Percentiles rank a stretch among this genome's conserved stretches.
Evolutionary conservation across 345 rosid species (phyloP).

Genomic region (Linum usitatissimum): DNA sequence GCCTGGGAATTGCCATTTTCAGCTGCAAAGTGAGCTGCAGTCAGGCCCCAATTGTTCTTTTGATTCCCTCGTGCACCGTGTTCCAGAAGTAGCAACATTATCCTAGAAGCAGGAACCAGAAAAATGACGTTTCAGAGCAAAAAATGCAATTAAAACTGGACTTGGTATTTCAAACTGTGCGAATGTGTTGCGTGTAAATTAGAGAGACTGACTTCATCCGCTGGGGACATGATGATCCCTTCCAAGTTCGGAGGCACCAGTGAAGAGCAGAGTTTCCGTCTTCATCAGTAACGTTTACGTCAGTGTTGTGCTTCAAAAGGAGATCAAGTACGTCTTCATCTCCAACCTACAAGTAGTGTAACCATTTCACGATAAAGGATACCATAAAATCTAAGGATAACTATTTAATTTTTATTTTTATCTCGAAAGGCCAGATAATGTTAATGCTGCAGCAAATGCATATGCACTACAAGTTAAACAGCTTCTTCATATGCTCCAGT

Average conservation of each 20-base stretch:
- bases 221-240: slow-evolving; percentile 40
- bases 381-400: too few species aligned
- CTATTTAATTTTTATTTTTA: too few species aligned
- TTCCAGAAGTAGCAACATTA: slow-evolving; percentile 45
- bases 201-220: slow-evolving; percentile 44
- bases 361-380: too few species aligned
- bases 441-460: too few species aligned
- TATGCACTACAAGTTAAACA: too few species aligned
- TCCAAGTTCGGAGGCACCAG: slow-evolving; percentile 49
- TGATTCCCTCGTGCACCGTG: slow-evolving; percentile 50
- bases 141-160: neutral
- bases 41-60: slow-evolving; percentile 56
- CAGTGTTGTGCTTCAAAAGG: slow-evolving; percentile 46
- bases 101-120: slow-evolving; percentile 26
- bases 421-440: too few species aligned
- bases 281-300: slow-evolving; percentile 51
- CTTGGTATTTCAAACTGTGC: neutral
- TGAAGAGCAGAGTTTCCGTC: slow-evolving; percentile 73
- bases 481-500: too few species aligned
- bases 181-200: neutral
- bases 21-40: slow-evolving; percentile 67
- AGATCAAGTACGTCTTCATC: slow-evolving; percentile 60
- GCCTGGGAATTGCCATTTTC: slow-evolving; percentile 60
- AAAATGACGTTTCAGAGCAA: slow-evolving; percentile 7
- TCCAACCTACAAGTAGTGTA: slow-evolving; percentile 39